A percentile compares a stretch with the other conserved stretches of the same genome.
Evolutionary conservation across 2,329 filamentous ascomycete genomes (phyloP).

Genomic region (Fusarium clavum): DNA sequence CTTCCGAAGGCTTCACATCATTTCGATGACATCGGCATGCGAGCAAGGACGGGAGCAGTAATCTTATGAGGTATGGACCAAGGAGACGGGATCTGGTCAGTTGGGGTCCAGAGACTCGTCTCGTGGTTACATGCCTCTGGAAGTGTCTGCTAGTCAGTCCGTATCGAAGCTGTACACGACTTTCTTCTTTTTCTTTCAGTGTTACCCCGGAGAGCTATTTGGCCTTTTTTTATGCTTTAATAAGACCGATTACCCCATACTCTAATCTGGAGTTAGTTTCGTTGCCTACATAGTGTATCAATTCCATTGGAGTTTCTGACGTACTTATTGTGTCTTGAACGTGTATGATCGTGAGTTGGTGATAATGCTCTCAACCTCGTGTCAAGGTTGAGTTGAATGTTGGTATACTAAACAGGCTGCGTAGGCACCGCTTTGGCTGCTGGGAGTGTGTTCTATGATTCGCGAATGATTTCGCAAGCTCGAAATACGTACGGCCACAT

Average conservation of each 20-base stretch:
- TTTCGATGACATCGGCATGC: slow-evolving; percentile 37
- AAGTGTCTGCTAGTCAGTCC: slow-evolving; percentile 10
- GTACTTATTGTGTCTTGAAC: not conserved
- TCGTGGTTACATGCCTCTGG: slow-evolving; percentile 17
- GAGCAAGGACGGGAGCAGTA: slow-evolving; percentile 38
- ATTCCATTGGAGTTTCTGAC: slow-evolving; percentile 42
- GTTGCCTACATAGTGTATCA: slow-evolving; percentile 44
- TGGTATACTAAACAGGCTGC: not conserved
- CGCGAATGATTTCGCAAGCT: not conserved
- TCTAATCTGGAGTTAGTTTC: slow-evolving; percentile 50
- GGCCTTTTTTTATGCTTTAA: slow-evolving; percentile 55
- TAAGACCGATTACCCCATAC: slow-evolving; percentile 51
- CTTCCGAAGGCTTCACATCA: slow-evolving; percentile 35
- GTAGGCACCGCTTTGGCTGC: not conserved
- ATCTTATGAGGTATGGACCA: slow-evolving; percentile 9
- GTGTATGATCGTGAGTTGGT: not conserved
- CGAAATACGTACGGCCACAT: not conserved
- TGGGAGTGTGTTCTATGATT: not conserved
- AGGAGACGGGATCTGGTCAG: slow-evolving; percentile 4
- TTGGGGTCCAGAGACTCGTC: slow-evolving; percentile 8
- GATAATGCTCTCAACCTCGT: not conserved
- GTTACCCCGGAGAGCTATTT: slow-evolving; percentile 52
- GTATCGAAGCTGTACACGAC: slow-evolving; percentile 43
- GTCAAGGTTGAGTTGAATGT: not conserved
- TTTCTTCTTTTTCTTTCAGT: slow-evolving; percentile 54